Conservation (phyloP, 352 stramenopile genomes). For the Phytophthora agathidicida region DNA sequence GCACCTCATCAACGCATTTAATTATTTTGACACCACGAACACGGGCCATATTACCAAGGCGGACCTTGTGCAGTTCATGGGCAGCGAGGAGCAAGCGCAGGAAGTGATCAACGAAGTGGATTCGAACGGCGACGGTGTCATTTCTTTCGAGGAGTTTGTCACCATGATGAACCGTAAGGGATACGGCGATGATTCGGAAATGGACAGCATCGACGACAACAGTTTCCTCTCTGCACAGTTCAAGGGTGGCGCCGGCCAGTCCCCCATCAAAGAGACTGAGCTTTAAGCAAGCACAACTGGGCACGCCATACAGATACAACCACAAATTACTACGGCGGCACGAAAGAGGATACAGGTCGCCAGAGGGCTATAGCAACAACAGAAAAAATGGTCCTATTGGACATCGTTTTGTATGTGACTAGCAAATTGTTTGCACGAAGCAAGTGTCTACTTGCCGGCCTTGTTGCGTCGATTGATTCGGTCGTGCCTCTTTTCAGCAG, state of each 20-base stretch:
- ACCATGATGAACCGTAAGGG: conserved; percentile 90
- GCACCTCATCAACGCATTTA: conserved; percentile 90
- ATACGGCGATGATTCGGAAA: conserved; percentile 80
- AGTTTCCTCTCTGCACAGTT: conserved; percentile 58
- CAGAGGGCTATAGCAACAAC: not conserved
- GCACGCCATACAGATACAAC: conserved; percentile 14
- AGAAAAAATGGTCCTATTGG: conserved; percentile 14
- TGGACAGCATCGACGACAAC: conserved; percentile 64
- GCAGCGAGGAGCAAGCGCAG: conserved; percentile 90
- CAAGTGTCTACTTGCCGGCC: conserved; percentile 30
- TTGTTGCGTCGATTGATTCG: conserved; percentile 78
- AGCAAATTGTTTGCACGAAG: not conserved
- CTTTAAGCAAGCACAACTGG: conserved; percentile 42
- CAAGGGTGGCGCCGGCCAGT: conserved; percentile 24
- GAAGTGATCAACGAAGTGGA: conserved; percentile 94
- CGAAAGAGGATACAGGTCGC: not conserved
- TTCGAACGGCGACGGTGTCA: conserved; percentile 89
- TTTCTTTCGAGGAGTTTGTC: conserved; percentile 95
- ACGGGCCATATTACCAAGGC: conserved; percentile 87
- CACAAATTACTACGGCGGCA: conserved; percentile 19
- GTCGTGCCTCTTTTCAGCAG: conserved; percentile 81
- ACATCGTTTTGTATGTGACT: conserved; percentile 21
- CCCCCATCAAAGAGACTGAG: conserved; percentile 75
- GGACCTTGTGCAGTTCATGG: conserved; percentile 93
- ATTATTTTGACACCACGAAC: conserved; percentile 91